These are phyloP conservation scores for Phascolomyces articulosus DNA, from an alignment of 371 early-diverging fungal species.

Conservation along the genomic window DNA sequence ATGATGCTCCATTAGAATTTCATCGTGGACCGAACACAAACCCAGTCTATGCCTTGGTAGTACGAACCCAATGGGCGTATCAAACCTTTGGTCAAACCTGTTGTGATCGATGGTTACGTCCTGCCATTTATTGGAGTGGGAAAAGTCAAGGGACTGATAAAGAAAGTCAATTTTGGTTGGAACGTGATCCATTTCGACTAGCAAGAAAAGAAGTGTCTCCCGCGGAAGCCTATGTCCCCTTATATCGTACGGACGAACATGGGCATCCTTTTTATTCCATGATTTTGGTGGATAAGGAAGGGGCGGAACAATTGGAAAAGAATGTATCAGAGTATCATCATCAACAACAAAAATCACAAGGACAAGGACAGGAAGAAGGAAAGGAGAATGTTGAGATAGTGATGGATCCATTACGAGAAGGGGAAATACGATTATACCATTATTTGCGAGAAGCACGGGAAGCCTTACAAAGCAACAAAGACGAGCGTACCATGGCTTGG, in stretches of 20 bases:
- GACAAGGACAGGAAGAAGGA: no score
- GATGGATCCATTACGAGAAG: no score
- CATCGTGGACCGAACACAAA: conserved; percentile 71
- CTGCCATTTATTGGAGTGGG: conserved; percentile 71
- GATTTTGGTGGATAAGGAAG: conserved; percentile 63
- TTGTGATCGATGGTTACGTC: conserved; percentile 54
- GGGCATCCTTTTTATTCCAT: conserved; percentile 37
- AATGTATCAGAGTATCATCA: conserved; percentile 23
- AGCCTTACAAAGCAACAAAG: conserved; percentile 44
- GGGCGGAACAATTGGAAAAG: conserved; percentile 41
- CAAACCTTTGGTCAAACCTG: conserved; percentile 47
- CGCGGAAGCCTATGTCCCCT: conserved; percentile 62
- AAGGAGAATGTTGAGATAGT: no score
- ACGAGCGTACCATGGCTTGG: conserved; percentile 47
- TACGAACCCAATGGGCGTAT: conserved; percentile 59
- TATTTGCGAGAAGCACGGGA: conserved; percentile 49
- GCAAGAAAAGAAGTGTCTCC: conserved; percentile 62
- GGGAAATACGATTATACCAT: conserved; percentile 28
- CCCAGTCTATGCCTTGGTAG: conserved; percentile 69
- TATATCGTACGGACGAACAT: conserved; percentile 20
- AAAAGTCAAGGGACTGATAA: conserved; percentile 48
- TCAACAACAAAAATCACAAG: no score
- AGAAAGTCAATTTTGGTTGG: conserved; percentile 62
- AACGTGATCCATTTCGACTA: conserved; percentile 57
- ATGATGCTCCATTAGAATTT: conserved; percentile 53